Base-by-base conservation (phyloP, 768 basidiomycete species). In the Tricholoma matsutake region DNA sequence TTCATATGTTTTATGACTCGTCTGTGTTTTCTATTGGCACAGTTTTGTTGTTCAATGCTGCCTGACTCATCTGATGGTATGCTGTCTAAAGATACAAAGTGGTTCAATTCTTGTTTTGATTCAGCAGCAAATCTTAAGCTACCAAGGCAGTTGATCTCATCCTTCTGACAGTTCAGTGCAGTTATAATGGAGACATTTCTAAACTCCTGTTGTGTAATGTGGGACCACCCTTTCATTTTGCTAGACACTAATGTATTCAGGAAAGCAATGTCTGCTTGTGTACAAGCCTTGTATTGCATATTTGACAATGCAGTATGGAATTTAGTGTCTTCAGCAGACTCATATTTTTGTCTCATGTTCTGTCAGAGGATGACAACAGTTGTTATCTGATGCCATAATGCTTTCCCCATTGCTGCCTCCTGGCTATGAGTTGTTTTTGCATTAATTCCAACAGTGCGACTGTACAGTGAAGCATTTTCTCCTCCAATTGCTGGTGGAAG, bases 131-230 rank as follows among this genome's bases (percentile, higher is more conserved):
- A 81, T 13, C 71, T 60, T 13, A 55, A 8, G 18, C 57, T 35
- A 1, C 75, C 75, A 0, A 74, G 5, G 8, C 64, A 16, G 65
- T 81, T 81, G 0, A 79, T 69, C 57, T 66, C 60, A 64, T 80
- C 79, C 59, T 75, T 73, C 25, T 75, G 68, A 10, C 65, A 31
- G 69, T 79, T 80, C 16, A 63, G 60, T 3, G 70, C 68, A 2
- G 76, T 78, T 29, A 82, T 81, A 11, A 80, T 68, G 3, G 78
- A 71, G 2, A 75, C 67, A 68, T 76, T 62, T 20, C 70, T 31
- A 55, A 77, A 80, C 2, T 54, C 29, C 8, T 63, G 47, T 2
- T 61, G 56, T 29, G 52, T 37, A 37, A 37, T 37, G 35, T 37
- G 35, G 10, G 35, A 37, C 35, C 3, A 9, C 13, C 35, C 35